phyloP scores from a whole-genome alignment of 306 rosid species.

The Corylus heterophylla region DNA sequence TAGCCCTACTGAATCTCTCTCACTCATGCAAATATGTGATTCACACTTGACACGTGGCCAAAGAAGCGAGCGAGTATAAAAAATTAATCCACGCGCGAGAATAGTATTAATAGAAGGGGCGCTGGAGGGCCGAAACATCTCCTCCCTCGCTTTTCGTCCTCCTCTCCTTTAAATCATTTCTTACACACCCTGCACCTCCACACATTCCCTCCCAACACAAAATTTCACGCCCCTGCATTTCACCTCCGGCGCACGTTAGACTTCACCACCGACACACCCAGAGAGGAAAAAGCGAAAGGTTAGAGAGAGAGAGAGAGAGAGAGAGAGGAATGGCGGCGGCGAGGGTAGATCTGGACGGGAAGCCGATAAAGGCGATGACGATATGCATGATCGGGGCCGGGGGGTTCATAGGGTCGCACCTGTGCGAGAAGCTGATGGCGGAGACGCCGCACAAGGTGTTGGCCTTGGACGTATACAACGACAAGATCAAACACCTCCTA shows the following conservation, averaged over 20 bases:
- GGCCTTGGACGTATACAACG: conserved; percentile 80
- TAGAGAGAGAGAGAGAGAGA: not conserved
- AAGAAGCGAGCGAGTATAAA: not conserved
- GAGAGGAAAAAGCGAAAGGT: not conserved
- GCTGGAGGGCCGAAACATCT: not conserved
- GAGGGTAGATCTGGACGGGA: conserved; percentile 80
- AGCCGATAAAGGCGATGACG: conserved; percentile 68
- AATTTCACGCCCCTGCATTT: not conserved
- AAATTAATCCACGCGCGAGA: not conserved
- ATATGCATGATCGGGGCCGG: conserved; percentile 98
- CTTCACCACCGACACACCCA: not conserved
- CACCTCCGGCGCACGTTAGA: conserved; percentile 3
- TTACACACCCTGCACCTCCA: not conserved
- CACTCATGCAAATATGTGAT: too few species aligned
- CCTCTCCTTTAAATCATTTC: not conserved
- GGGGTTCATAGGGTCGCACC: conserved; percentile 93
- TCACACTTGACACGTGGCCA: too few species aligned
- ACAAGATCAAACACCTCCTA: conserved; percentile 85
- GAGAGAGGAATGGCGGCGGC: conserved; percentile 47
- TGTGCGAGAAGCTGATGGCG: conserved; percentile 76
- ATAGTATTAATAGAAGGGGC: not conserved
- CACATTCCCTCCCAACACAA: not conserved
- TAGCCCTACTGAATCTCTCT: too few species aligned
- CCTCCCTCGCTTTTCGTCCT: not conserved
- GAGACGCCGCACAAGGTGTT: conserved; percentile 84